These are phyloP conservation scores for Oryza meridionalis DNA, from an alignment of 176 grass and related monocot species.

Conservation along the genomic window DNA sequence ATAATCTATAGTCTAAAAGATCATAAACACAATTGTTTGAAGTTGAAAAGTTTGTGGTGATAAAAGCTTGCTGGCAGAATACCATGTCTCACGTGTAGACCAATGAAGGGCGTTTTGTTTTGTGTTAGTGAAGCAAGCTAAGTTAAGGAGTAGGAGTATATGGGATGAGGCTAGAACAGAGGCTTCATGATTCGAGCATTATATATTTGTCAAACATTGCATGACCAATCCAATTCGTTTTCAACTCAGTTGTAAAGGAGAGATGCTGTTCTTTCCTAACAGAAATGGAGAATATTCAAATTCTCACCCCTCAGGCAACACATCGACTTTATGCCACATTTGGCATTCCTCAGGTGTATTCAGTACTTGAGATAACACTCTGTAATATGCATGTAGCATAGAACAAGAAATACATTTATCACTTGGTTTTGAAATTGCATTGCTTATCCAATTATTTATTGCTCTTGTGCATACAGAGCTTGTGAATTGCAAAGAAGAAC, in stretches of 20 bases:
- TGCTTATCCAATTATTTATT: constrained; percentile 2
- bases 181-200: neutral
- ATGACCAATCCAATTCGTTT: neutral
- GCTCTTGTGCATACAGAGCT: neutral
- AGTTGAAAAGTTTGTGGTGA: neutral
- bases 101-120: no score
- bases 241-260: neutral
- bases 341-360: neutral
- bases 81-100: no score
- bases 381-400: neutral
- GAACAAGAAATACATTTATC: neutral
- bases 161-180: no score
- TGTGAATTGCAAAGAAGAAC: neutral
- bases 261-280: neutral
- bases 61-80: no score
- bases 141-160: no score
- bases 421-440: neutral
- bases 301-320: neutral
- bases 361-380: constrained; percentile 28
- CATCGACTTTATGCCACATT: constrained; percentile 3
- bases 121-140: no score
- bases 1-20: no score
- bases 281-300: neutral
- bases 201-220: neutral
- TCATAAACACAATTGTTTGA: neutral